Conservation (phyloP, 192 early-diverging fungal genomes). For the Mortierella antarctica region DNA sequence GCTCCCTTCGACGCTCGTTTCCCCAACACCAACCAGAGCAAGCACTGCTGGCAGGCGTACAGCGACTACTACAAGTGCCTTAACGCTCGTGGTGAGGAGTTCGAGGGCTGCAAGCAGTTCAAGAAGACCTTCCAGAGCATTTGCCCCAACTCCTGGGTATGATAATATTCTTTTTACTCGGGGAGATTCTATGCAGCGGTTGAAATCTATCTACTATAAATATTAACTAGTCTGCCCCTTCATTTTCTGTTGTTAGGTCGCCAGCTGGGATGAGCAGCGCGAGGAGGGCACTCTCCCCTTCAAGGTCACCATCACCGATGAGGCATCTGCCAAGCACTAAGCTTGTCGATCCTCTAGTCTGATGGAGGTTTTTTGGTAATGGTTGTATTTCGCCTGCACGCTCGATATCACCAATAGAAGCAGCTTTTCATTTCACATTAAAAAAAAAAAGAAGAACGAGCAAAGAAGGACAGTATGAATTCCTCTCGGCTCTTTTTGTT, state of each 20-base stretch:
- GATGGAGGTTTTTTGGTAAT: no score
- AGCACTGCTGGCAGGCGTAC: constrained; percentile 99
- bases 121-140: constrained; percentile 82
- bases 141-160: constrained; percentile 95
- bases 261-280: constrained; percentile 51
- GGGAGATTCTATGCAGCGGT: not conserved
- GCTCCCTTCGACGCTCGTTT: constrained; percentile 79
- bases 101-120: constrained; percentile 93
- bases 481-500: no score
- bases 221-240: not conserved
- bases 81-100: constrained; percentile 95
- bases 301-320: constrained; percentile 24
- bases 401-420: no score
- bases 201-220: not conserved
- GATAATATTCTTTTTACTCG: not conserved
- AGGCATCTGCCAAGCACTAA: no score
- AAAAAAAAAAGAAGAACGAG: no score
- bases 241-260: constrained; percentile 1
- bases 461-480: no score
- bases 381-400: no score
- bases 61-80: constrained; percentile 94
- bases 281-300: constrained; percentile 48
- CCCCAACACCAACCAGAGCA: constrained; percentile 99
- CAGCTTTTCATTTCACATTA: no score
- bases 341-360: no score